phyloP scores from a whole-genome alignment of 768 basidiomycete genomes.

The Nidularia sp. region DNA sequence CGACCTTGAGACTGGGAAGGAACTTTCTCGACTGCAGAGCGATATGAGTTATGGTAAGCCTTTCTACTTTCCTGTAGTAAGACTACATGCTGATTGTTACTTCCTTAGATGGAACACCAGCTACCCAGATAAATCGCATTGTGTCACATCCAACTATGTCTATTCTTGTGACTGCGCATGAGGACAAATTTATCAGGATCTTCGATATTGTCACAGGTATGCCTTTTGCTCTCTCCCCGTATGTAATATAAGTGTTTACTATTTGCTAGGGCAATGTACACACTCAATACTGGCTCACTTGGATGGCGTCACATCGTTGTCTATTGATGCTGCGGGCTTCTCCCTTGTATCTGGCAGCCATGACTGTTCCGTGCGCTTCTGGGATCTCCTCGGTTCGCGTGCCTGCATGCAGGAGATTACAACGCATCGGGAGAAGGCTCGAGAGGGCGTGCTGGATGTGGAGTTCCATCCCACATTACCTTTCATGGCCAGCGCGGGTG shows the following conservation, averaged over 20 bases:
- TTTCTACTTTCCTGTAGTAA: background rate
- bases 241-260: slow-evolving; percentile 1
- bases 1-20: slow-evolving; percentile 85
- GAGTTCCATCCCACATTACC: slow-evolving; percentile 81
- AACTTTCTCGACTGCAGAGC: slow-evolving; percentile 56
- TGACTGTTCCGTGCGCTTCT: slow-evolving; percentile 92
- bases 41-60: slow-evolving; percentile 55
- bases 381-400: slow-evolving; percentile 81
- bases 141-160: slow-evolving; percentile 90
- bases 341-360: slow-evolving; percentile 87
- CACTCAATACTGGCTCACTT: slow-evolving; percentile 89
- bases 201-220: slow-evolving; percentile 81
- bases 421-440: slow-evolving; percentile 83
- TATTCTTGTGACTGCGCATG: slow-evolving; percentile 84
- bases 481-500: slow-evolving; percentile 91
- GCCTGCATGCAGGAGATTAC: slow-evolving; percentile 88
- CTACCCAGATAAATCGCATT: slow-evolving; percentile 81
- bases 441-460: slow-evolving; percentile 88
- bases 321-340: slow-evolving; percentile 84
- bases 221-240: slow-evolving; percentile 13
- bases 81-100: slow-evolving; percentile 5
- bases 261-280: slow-evolving; percentile 68
- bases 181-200: slow-evolving; percentile 90
- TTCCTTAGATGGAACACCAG: slow-evolving; percentile 61
- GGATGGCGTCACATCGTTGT: slow-evolving; percentile 87